A percentile compares a stretch with the other conserved stretches of the same genome.
Conservation (phyloP, 768 basidiomycete species). For the Russula dissimulans region DNA sequence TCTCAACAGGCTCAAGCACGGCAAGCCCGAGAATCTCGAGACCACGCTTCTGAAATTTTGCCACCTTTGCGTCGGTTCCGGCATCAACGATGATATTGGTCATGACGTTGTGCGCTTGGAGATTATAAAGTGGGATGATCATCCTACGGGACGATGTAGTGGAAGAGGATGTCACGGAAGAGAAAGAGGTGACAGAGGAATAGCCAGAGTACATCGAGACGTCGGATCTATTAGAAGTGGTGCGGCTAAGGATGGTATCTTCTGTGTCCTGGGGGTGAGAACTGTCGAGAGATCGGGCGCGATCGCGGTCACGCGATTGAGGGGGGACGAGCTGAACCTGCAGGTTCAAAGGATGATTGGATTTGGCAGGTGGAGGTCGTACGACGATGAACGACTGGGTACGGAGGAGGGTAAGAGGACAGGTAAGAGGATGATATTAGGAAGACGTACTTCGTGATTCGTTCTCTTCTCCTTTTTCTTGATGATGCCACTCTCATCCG, state of each 20-base stretch:
- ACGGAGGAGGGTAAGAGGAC: not conserved
- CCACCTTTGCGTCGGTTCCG: constrained; percentile 59
- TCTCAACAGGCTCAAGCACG: constrained; percentile 72
- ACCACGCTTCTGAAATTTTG: constrained; percentile 61
- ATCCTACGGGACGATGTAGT: constrained; percentile 47
- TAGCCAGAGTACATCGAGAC: constrained; percentile 36
- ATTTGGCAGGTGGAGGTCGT: constrained; percentile 75
- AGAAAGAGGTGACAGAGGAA: constrained; percentile 37
- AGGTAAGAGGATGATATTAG: not conserved
- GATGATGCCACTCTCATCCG: constrained; percentile 27
- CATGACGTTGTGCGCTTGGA: constrained; percentile 82
- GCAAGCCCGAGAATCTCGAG: constrained; percentile 73
- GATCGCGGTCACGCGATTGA: constrained; percentile 33
- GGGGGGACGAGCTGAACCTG: constrained; percentile 89
- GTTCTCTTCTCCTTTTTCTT: constrained; percentile 41
- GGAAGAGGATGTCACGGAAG: constrained; percentile 30
- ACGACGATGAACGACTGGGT: constrained; percentile 83
- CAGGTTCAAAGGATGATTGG: constrained; percentile 82
- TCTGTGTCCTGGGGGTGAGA: constrained; percentile 25
- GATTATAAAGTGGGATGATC: constrained; percentile 81
- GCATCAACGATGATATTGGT: constrained; percentile 82
- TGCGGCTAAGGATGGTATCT: constrained; percentile 30
- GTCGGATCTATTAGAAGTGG: constrained; percentile 45
- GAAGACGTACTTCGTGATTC: constrained; percentile 38
- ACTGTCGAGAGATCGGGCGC: constrained; percentile 37